A percentile compares a stretch with the other conserved stretches of the same genome.
phyloP scores from a whole-genome alignment of 2,329 filamentous ascomycete species.

The Colletotrichum caudatum region DNA sequence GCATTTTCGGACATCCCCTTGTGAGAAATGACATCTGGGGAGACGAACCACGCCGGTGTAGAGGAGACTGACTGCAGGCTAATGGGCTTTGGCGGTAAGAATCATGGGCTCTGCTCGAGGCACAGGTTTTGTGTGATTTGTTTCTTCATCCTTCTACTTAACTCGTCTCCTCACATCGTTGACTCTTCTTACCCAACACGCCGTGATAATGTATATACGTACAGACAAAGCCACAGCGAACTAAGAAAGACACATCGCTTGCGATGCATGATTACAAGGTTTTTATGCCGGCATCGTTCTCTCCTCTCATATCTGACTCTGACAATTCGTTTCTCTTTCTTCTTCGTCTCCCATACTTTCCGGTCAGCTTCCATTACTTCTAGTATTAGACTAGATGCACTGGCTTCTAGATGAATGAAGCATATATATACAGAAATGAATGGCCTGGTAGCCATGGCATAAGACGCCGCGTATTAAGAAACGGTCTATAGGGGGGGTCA shows the following conservation, averaged over 20 bases:
- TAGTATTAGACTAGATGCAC: not conserved
- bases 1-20: not conserved
- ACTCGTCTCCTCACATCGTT: not conserved
- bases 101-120: not conserved
- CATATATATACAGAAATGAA: constrained; percentile 16
- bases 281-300: not conserved
- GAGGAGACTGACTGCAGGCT: not conserved
- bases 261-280: constrained; percentile 15
- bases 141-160: not conserved
- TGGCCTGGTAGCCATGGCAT: constrained; percentile 4
- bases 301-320: not conserved
- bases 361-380: not conserved
- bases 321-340: constrained; percentile 1
- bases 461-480: not conserved
- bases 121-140: too few species aligned
- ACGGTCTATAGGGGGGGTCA: not conserved
- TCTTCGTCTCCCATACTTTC: not conserved
- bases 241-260: not conserved
- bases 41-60: too few species aligned
- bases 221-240: constrained; percentile 11
- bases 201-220: constrained; percentile 5
- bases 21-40: not conserved
- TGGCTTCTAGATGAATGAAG: constrained; percentile 12
- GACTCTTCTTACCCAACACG: too few species aligned
- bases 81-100: not conserved